Base-by-base conservation (phyloP, 148 eudicot species). In the Spergularia marina region DNA sequence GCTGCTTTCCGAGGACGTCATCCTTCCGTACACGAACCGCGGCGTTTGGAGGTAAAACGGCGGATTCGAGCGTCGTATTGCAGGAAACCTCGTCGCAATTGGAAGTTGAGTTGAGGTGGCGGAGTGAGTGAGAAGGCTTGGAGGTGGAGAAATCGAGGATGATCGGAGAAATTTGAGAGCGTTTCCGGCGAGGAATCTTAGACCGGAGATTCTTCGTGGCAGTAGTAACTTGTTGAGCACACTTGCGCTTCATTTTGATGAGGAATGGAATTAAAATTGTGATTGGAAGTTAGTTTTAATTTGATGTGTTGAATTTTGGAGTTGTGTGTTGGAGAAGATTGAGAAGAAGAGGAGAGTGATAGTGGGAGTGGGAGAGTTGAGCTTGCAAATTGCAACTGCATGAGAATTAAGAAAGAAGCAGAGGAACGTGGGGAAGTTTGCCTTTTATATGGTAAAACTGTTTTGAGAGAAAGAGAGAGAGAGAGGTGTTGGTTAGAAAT, bases 141-240 rank as follows among this genome's bases (percentile, higher is more conserved):
- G 68, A 36, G 67, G 11, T 52, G 34, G 59, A 30, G 49, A 72
- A 62, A n/a, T 62, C 0, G 64, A 10, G 39, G 61, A 82, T 53
- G 63, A 89, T 71, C 59, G 97, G 90, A 49, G 96, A 89, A 77
- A 85, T 71, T 30, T 78, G 77, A 58, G 68, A 10, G n/a, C 97
- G 90, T 30, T 79, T 79, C 53, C 89, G 89, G 12, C 93, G 97
- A 68, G 87, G 88, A 69, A 90, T 81, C 63, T 72, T 79, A 76
- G 97, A 90, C 7, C 97, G 93, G 68, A 87, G 83, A 88, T 90
- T 87, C 73, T 73, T 79, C 79, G 41, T 71, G 70, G 77, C 68
- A 71, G 57, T 0, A 63, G 61, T 77, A 65, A 59, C 68, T 74
- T 71, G 76, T 47, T 60, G 49, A 21, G 53, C 47, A 66, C 68